These are phyloP conservation scores for Dryadomyces sulphureus DNA, from an alignment of 2,329 filamentous ascomycete species.

Conservation along the genomic window DNA sequence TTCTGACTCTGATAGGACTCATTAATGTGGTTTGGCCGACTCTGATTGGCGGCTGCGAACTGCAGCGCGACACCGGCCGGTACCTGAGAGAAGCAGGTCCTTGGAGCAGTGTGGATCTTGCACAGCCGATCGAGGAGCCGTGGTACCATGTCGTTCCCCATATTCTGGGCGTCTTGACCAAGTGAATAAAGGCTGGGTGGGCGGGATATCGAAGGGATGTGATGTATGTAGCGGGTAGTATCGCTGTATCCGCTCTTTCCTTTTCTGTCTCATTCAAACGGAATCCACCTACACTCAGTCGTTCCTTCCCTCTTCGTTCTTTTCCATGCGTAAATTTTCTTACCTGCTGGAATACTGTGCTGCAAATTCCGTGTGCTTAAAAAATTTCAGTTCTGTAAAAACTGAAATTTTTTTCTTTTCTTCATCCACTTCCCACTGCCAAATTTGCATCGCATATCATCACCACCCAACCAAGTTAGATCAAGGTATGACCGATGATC, in stretches of 20 bases:
- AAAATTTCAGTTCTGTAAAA: too few species aligned
- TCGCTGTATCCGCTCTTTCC: not conserved
- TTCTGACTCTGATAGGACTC: too few species aligned
- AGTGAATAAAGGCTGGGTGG: too few species aligned
- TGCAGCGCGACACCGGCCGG: constrained; percentile 32
- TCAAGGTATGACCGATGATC: too few species aligned
- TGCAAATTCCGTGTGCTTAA: too few species aligned
- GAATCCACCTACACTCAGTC: not conserved
- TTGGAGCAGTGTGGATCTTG: constrained; percentile 35
- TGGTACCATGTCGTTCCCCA: constrained; percentile 32
- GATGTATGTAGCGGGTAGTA: too few species aligned
- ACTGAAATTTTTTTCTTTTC: not conserved
- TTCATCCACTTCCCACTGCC: too few species aligned
- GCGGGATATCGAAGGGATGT: too few species aligned
- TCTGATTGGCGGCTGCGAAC: constrained; percentile 34
- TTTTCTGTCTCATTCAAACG: not conserved
- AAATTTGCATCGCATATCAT: too few species aligned
- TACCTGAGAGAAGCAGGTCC: constrained; percentile 31
- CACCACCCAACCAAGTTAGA: too few species aligned
- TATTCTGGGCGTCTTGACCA: constrained; percentile 35
- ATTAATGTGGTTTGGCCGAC: constrained; percentile 38
- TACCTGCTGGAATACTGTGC: not conserved
- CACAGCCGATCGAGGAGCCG: constrained; percentile 22
- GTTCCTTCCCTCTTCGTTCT: not conserved
- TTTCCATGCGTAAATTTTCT: not conserved